Evolutionary conservation across 257 asterid species (phyloP).

Genomic region (Anisodus tanguticus): DNA sequence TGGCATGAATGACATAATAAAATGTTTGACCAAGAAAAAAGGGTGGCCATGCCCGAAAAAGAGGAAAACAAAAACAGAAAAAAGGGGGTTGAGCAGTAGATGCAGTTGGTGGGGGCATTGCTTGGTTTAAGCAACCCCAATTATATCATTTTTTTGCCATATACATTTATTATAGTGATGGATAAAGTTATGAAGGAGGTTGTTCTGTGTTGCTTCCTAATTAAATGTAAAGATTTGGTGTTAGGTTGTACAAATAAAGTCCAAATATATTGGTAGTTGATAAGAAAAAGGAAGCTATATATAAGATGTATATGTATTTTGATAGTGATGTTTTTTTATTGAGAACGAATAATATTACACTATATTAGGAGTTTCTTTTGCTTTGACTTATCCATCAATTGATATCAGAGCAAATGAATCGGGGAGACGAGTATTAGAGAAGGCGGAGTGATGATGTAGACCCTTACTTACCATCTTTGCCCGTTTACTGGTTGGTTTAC

Average conservation of each 20-base stretch:
- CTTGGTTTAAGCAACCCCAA: not conserved
- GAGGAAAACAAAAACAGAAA: not conserved
- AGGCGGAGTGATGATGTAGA: too few species aligned
- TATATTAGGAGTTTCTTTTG: too few species aligned
- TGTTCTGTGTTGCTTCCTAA: not conserved
- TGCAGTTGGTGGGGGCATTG: constrained; percentile 30
- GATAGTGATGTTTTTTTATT: too few species aligned
- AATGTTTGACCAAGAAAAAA: constrained; percentile 1
- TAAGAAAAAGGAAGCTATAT: too few species aligned
- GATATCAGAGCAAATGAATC: too few species aligned
- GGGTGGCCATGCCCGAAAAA: not conserved
- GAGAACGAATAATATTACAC: too few species aligned
- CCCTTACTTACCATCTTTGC: too few species aligned
- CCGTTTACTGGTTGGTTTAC: too few species aligned
- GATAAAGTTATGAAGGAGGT: not conserved
- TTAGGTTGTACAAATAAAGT: not conserved
- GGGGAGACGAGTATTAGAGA: too few species aligned
- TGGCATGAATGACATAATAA: not conserved
- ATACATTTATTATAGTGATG: not conserved
- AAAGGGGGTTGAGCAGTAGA: not conserved
- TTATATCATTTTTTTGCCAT: not conserved
- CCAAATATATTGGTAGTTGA: too few species aligned
- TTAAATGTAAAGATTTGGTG: not conserved
- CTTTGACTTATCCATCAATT: too few species aligned
- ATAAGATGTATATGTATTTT: too few species aligned